Percentiles rank a stretch among this genome's conserved stretches.
Evolutionary conservation across 2,329 filamentous ascomycete species (phyloP).

Genomic region (Pseudogymnoascus sp.): DNA sequence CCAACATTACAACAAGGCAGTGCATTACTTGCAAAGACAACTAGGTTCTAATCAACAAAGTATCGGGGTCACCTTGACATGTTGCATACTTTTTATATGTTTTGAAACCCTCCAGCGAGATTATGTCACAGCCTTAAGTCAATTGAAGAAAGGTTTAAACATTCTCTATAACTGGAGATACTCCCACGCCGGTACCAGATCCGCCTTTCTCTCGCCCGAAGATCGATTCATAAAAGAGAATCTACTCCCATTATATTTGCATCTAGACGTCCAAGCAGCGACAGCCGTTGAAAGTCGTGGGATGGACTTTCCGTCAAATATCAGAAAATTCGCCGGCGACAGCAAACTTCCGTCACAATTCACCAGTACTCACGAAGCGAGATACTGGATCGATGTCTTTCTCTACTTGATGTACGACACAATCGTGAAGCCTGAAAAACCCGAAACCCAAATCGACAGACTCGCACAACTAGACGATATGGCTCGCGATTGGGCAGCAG

Average conservation of each 20-base stretch:
- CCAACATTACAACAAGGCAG: not conserved
- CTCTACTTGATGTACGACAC: not conserved
- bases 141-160: not conserved
- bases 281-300: not conserved
- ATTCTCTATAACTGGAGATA: conserved; percentile 10
- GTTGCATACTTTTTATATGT: not conserved
- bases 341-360: not conserved
- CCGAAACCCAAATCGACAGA: not conserved
- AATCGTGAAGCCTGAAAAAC: not conserved
- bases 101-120: conserved; percentile 4
- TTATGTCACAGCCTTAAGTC: not conserved
- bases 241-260: not conserved
- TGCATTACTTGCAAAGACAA: not conserved
- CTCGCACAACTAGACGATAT: not conserved
- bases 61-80: not conserved
- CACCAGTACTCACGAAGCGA: not conserved
- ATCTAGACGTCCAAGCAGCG: not conserved
- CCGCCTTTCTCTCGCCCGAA: not conserved
- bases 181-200: not conserved
- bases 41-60: not conserved
- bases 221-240: not conserved
- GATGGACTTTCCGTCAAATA: not conserved
- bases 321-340: not conserved
- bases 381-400: not conserved
- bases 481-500: not conserved